Base-by-base conservation (phyloP, 2,329 filamentous ascomycete species). In the Scleromitrula shiraiana region DNA sequence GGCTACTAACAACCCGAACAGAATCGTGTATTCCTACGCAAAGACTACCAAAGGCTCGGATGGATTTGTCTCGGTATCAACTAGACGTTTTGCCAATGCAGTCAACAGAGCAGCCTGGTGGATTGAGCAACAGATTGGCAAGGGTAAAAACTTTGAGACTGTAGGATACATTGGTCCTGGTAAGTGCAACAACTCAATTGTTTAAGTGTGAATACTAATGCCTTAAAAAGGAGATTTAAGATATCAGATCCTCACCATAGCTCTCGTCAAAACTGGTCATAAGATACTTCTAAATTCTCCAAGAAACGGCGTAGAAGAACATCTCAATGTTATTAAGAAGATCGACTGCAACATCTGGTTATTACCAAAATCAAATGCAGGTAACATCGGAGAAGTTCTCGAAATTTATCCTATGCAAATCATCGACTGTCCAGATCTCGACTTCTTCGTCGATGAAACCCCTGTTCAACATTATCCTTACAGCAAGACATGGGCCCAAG, bases 401-500 rank as follows among this genome's bases (percentile, higher is more conserved):
- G 29, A 35, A 14, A 22, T 29, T 6, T 38, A 10, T 17, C 38
- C 45, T 2, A 48, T 48, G 45, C 35, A 15, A 14, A 19, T 41
- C 22, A 6, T 42, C 7, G 45, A 48, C 19, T 42, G 37, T 20
- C 45, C 45, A 27, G 45, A 43, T n/a, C 29, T 48, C 23, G 15
- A 42, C 2, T 41, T 42, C 22, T 41, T 48, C 15, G 14, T 48
- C 23, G 45, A 48, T 5, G 38, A 42, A 27, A 43, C 30, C 7
- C 45, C 38, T 6, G 45, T 36, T 42, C 22, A 39, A n/a, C 46
- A 44, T 17, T 49, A 49, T 30, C 23, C 46, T n/a, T 47, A 53
- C 22, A 41, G 38, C 8, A 39, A 50, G 6, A 52, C 46, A 2
- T 68, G 62, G 19, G 59, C 62, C 1, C 54, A 63, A 17, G 47